Conservation (phyloP, 2,329 filamentous ascomycete genomes). For the Zymoseptoria brevis region DNA sequence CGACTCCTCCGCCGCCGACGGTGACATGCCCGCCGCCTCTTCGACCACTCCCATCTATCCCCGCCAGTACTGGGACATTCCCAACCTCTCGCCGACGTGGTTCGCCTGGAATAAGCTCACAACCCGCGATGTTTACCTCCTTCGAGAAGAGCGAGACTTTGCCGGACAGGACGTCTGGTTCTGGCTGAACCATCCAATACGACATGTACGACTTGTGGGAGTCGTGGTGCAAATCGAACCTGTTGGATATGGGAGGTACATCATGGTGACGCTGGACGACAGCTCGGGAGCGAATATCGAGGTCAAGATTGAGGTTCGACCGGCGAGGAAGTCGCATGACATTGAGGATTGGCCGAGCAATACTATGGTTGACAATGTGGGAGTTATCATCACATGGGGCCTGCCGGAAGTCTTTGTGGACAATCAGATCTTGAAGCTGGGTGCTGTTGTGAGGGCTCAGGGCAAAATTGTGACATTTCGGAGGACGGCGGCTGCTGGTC, state of each 20-base stretch:
- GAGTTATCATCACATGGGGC: conserved; percentile 31
- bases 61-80: conserved; percentile 49
- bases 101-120: conserved; percentile 56
- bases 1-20: conserved; percentile 1
- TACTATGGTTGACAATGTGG: conserved; percentile 33
- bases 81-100: conserved; percentile 48
- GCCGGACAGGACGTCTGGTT: conserved; percentile 50
- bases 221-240: conserved; percentile 36
- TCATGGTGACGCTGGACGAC: conserved; percentile 52
- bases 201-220: conserved; percentile 40
- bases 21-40: conserved; percentile 31
- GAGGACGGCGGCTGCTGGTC: conserved; percentile 44
- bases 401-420: conserved; percentile 39
- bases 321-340: conserved; percentile 22
- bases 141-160: conserved; percentile 43
- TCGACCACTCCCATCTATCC: conserved; percentile 40
- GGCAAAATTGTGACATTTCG: conserved; percentile 49
- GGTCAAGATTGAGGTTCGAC: conserved; percentile 41
- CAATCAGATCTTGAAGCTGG: conserved; percentile 33
- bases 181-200: conserved; percentile 47
- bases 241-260: conserved; percentile 33
- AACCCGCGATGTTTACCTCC: conserved; percentile 46
- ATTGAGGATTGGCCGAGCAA: conserved; percentile 26
- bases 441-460: conserved; percentile 49
- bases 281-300: conserved; percentile 53